Percentiles rank a stretch among this genome's conserved stretches.
phyloP scores from a whole-genome alignment of 768 basidiomycete genomes.

The Cyclocybe aegerita region DNA sequence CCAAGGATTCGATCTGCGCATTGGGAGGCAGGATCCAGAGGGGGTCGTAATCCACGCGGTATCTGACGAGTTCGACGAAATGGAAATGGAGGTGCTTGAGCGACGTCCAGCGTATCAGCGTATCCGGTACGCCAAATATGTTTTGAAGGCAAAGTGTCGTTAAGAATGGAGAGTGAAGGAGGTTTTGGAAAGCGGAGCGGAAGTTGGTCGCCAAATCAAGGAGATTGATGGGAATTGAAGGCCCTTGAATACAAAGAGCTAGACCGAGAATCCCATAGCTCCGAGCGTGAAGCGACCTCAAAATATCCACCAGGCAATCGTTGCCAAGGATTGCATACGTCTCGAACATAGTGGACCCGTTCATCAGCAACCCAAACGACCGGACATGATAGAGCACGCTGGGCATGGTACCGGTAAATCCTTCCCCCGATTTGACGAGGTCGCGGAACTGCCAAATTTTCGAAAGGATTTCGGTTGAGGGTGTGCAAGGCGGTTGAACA shows the following conservation, averaged over 20 bases:
- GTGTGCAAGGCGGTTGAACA: slow-evolving; percentile 6
- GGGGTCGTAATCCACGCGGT: background rate
- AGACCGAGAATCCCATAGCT: slow-evolving; percentile 5
- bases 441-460: slow-evolving; percentile 6
- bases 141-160: slow-evolving; percentile 11
- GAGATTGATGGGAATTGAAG: slow-evolving; percentile 13
- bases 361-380: slow-evolving; percentile 12
- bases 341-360: slow-evolving; percentile 15
- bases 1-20: slow-evolving; percentile 11
- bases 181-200: slow-evolving; percentile 8
- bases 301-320: slow-evolving; percentile 7
- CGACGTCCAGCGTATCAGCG: slow-evolving; percentile 8
- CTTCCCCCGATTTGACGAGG: slow-evolving; percentile 3
- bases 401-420: slow-evolving; percentile 4
- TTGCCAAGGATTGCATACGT: slow-evolving; percentile 15
- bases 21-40: slow-evolving; percentile 7
- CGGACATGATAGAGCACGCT: slow-evolving; percentile 10
- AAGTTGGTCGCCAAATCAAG: slow-evolving; percentile 11
- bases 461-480: slow-evolving; percentile 5
- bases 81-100: slow-evolving; percentile 13
- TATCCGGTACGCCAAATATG: slow-evolving; percentile 14
- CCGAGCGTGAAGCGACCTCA: background rate
- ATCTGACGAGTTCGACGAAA: slow-evolving; percentile 8
- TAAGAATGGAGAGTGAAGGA: slow-evolving; percentile 3
- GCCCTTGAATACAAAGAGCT: slow-evolving; percentile 5